Evolutionary conservation across 2,329 filamentous ascomycete species (phyloP).

Genomic region (Incumbomyces delicatus): DNA sequence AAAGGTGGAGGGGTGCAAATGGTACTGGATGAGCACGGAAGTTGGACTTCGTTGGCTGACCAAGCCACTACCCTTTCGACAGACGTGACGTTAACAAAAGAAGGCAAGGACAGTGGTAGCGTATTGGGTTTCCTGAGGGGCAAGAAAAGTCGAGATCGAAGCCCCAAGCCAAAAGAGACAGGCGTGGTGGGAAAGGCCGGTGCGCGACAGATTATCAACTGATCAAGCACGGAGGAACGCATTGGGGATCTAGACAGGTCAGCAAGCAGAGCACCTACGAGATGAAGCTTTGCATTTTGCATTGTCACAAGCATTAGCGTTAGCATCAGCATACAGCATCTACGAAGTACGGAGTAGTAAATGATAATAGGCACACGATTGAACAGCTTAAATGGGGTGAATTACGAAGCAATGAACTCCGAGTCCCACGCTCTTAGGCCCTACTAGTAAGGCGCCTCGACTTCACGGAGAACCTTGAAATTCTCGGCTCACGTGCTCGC

Average conservation of each 20-base stretch:
- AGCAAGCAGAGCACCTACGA: conserved; percentile 8
- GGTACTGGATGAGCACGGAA: conserved; percentile 77
- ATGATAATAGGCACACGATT: too few species aligned
- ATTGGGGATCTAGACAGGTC: background rate
- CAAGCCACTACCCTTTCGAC: conserved; percentile 66
- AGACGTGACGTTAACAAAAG: conserved; percentile 40
- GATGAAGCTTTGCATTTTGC: too few species aligned
- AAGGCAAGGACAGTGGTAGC: conserved; percentile 43
- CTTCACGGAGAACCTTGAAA: too few species aligned
- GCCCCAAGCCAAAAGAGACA: conserved; percentile 86
- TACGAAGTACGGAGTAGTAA: background rate
- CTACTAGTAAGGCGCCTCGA: too few species aligned
- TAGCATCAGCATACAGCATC: background rate
- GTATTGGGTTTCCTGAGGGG: conserved; percentile 84
- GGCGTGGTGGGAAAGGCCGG: conserved; percentile 94
- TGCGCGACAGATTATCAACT: conserved; percentile 69
- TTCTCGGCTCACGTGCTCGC: too few species aligned
- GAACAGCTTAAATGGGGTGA: too few species aligned
- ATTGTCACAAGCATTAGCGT: too few species aligned
- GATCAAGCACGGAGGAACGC: conserved; percentile 19
- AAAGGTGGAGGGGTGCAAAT: conserved; percentile 81
- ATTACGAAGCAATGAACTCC: too few species aligned
- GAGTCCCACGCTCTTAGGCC: too few species aligned
- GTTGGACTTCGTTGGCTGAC: conserved; percentile 83
- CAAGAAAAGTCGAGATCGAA: conserved; percentile 83